Conservation (phyloP, 2,329 filamentous ascomycete genomes). For the Atkinsonella texensis region DNA sequence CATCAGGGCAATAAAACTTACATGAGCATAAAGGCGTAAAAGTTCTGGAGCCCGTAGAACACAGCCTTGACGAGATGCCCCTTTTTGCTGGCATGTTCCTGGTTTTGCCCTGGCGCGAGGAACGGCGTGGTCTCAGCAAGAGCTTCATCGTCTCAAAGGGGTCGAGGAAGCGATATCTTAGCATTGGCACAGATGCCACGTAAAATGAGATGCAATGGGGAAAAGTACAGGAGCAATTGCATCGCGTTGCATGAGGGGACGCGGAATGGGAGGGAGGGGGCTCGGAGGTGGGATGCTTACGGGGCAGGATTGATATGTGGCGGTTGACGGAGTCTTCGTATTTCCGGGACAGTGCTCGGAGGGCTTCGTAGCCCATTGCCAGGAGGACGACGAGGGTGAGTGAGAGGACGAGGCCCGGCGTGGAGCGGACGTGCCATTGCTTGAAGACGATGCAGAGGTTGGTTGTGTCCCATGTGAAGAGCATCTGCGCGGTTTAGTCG, state of each 20-base stretch:
- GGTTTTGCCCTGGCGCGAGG: slow-evolving; percentile 61
- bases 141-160: slow-evolving; percentile 21
- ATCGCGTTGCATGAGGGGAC: too few species aligned
- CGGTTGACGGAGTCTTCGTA: slow-evolving; percentile 54
- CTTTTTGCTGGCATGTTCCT: slow-evolving; percentile 47
- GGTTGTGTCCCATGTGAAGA: slow-evolving; percentile 90
- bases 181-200: slow-evolving; percentile 16
- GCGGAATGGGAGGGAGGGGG: neutral
- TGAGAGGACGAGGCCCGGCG: slow-evolving; percentile 64
- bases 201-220: slow-evolving; percentile 1
- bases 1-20: slow-evolving; percentile 36
- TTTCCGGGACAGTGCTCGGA: slow-evolving; percentile 62
- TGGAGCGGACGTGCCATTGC: slow-evolving; percentile 74
- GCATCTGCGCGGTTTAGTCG: slow-evolving; percentile 53
- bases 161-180: slow-evolving; percentile 14
- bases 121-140: slow-evolving; percentile 53
- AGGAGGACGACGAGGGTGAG: slow-evolving; percentile 72
- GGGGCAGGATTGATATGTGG: slow-evolving; percentile 35
- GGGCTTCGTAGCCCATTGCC: slow-evolving; percentile 83
- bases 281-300: slow-evolving; percentile 30
- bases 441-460: slow-evolving; percentile 95
- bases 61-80: slow-evolving; percentile 68
- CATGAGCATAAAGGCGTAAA: slow-evolving; percentile 99
- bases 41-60: slow-evolving; percentile 86
- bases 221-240: too few species aligned